Evolutionary conservation across 2,329 filamentous ascomycete species (phyloP), one percentile per base, ranked within the genome.

Genomic region (Exserohilum turcica): DNA sequence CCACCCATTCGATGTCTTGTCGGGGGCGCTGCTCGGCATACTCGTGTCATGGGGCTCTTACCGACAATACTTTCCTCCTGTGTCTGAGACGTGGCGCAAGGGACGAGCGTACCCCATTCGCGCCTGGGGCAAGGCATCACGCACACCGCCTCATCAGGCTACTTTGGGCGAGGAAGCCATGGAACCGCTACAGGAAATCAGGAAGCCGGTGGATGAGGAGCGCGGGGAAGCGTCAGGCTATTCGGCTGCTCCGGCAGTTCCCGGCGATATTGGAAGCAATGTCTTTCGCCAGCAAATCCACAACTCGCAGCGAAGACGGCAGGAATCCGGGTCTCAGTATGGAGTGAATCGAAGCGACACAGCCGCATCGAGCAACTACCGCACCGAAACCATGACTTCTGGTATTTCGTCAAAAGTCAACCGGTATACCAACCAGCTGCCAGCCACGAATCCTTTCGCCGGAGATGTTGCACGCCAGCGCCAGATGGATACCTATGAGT

Each of bases 1-100:
- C 53, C 83, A 86, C 60, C 82, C 83, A 0, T 85, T 86, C 66
- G 83, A 86, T 59, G 83, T 86, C 27, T 76, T 86, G 35, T 80
- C 79, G 10, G 83, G 83, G 7, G 81, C 79, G 1, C 58, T 80
- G 8, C 71, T 86, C 2, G 83, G 83, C 3, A 75, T 84, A 15
- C 59, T 79, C 28, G 79, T 79, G 33, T 82, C 81, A 7, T 82
- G 76, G 72, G 74, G 77, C 27, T 74, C 82, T 1, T 86, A 85
- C 61, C 77, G 81, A 39, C 83, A 85, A 65, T 86, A 86, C 65
- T 86, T 85, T 70, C 83, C 83, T 15, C 74, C 83, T 0, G 67
- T 85, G 8, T 75, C 72, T 33, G 80, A 85, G 62, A 74, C 80
- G 5, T 83, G 80, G 80, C 78, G 77, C 56, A 85, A 85, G 64